Conservation (phyloP, 2,329 filamentous ascomycete species). For the Sporothrix phasma region DNA sequence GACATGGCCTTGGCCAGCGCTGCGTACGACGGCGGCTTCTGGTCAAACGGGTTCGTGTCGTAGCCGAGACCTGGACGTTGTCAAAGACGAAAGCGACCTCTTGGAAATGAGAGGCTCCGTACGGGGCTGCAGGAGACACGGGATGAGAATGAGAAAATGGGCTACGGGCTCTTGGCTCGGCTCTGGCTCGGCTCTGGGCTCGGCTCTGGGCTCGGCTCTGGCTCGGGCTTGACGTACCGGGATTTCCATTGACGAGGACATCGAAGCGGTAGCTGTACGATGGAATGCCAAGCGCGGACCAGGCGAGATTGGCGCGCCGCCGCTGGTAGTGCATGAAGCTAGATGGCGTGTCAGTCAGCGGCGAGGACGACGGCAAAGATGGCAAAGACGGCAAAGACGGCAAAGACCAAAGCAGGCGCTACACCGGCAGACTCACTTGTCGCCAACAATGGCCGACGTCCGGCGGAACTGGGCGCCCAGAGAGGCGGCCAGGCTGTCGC, state of each 20-base stretch:
- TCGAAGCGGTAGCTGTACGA: slow-evolving; percentile 36
- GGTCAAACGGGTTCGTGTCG: slow-evolving; percentile 29
- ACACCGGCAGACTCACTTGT: slow-evolving; percentile 11
- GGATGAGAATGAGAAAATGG: not conserved
- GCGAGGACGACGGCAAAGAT: not conserved
- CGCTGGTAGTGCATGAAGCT: slow-evolving; percentile 15
- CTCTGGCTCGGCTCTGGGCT: too few species aligned
- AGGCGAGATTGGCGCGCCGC: slow-evolving; percentile 20
- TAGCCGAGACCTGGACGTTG: slow-evolving; percentile 41
- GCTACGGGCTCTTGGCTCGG: too few species aligned
- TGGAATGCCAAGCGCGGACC: slow-evolving; percentile 14
- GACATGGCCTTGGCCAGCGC: slow-evolving; percentile 24
- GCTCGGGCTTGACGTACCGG: not conserved
- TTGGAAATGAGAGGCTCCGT: slow-evolving; percentile 29
- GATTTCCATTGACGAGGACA: slow-evolving; percentile 27
- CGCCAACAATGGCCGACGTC: slow-evolving; percentile 6
- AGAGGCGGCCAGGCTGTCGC: slow-evolving; percentile 19
- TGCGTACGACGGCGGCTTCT: slow-evolving; percentile 32
- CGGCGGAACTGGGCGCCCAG: slow-evolving; percentile 13
- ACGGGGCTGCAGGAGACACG: not conserved
- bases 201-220: too few species aligned
- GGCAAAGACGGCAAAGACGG: too few species aligned
- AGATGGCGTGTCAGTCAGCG: too few species aligned
- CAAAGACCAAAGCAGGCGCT: too few species aligned
- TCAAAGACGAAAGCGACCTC: slow-evolving; percentile 46